Evolutionary conservation across 78 protist genomes (phyloP), one percentile per base, ranked within the genome.

Genomic region (Diacronema lutheri): DNA sequence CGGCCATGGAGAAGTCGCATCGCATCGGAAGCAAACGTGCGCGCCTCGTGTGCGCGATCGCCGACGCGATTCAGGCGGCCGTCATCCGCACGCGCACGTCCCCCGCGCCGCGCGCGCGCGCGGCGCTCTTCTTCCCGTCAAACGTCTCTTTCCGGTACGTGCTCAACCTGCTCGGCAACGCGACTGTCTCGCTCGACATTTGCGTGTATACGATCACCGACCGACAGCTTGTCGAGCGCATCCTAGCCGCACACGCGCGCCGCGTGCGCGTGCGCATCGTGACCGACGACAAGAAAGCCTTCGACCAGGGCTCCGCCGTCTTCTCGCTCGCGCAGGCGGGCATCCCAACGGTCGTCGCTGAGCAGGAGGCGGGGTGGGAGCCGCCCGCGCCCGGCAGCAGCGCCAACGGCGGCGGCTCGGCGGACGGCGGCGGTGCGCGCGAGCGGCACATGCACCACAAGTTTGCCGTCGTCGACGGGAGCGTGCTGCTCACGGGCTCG

Each of bases 401-500:
- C n/a, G n/a, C n/a, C n/a, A n/a, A 44, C 50, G 50, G 50, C 7
- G 16, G 50, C 16, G 91, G 82, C 84, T 1, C 10, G 29, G 5
- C 29, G 13, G 68, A 35, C 38, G 1, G 33, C 13, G 21, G 6
- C 21, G 33, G 33, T 9, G 26, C 12, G 31, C 10, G 33, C 16
- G 57, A 33, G 37, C 23, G 12, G 50, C 91, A 80, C 61, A 88
- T 88, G 91, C 91, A 88, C 46, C 86, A 88, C 81, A 88, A 88
- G 84, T 88, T 88, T 25, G 80, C 78, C 29, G 35, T 88, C 56
- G 62, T 88, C 21, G 91, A 88, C 65, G 20, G 38, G 46, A 0
- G 55, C 31, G 21, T 61, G 16, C 44, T 82, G 12, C 46, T 88
- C 68, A 88, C 73, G 55, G 91, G 91, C 35, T 80, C 86, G n/a